Base-by-base conservation (phyloP, 1,284 basidiomycete genomes). In the Cryptococcus depauperatus region DNA sequence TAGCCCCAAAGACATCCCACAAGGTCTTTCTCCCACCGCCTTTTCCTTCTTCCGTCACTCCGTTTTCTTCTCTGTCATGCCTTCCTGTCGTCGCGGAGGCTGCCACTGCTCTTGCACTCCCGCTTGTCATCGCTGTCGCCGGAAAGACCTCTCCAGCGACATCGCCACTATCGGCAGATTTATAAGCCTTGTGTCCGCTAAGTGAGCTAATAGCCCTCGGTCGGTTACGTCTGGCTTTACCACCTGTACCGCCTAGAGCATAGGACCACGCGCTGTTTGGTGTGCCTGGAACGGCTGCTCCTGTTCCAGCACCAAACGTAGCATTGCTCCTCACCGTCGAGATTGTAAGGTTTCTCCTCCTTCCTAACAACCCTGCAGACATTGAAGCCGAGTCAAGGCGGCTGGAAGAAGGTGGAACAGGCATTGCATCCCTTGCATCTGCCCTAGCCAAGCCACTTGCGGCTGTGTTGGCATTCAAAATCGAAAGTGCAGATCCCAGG, bases 161-260 rank as follows among this genome's bases (percentile, higher is more conserved):
- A 22, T 10, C 14, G 22, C 29, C 44, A 14, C 26, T 29, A 19
- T 23, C 37, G 8, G 30, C 42, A 16, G 13, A 18, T 14, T 25
- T 42, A n/a, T n/a, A n/a, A n/a, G n/a, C n/a, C n/a, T n/a, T n/a
- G n/a, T n/a, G n/a, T 8, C 37, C 41, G 34, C 47, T 46, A 33
- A 53, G 32, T 1, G 52, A 42, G 27, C 46, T 54, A 16, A 37
- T 30, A 5, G 48, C 46, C 34, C 52, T 48, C 7, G 44, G 46
- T 35, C 48, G 32, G 19, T 39, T 34, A 22, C 49, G 32, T 32
- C 66, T 58, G 8, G 68, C 68, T 40, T 69, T 52, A 8, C 70
- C 70, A 26, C 69, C 69, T 8, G 63, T 64, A 3, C 69, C 70
- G 11, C 70, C 69, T 5, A 72, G 55, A 1, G 61, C 64, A 46